Evolutionary conservation across 139 green algal species (phyloP).

Genomic region (Spirogloea muscicola): DNA sequence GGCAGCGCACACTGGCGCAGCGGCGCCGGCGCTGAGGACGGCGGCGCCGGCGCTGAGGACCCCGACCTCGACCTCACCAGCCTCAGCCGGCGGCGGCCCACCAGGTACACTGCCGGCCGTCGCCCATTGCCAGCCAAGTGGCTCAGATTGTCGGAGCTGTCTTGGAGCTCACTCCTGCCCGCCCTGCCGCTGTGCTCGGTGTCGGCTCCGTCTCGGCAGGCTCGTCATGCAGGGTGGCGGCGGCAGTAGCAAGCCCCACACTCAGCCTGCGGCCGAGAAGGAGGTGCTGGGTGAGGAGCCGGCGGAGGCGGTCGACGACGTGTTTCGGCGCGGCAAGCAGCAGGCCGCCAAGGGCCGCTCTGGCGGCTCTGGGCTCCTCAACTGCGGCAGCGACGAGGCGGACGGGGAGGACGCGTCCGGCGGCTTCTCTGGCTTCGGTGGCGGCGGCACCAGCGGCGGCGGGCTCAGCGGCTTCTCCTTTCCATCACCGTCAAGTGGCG

Average conservation of each 20-base stretch:
- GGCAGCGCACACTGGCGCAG: too few species aligned
- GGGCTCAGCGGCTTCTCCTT: constrained; percentile 39
- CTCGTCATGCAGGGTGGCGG: background rate
- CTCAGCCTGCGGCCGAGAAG: background rate
- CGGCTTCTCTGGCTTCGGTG: background rate
- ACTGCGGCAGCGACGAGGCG: background rate
- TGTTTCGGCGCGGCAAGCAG: background rate
- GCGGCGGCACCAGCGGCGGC: constrained; percentile 9
- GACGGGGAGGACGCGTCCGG: background rate
- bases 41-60: too few species aligned
- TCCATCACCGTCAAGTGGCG: constrained; percentile 15
- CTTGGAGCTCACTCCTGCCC: too few species aligned
- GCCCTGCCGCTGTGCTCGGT: too few species aligned
- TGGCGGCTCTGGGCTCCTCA: background rate
- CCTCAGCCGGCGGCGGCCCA: too few species aligned
- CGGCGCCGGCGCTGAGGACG: too few species aligned
- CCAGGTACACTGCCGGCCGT: too few species aligned
- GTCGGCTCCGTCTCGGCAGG: too few species aligned
- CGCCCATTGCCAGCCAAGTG: too few species aligned
- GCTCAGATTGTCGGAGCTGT: too few species aligned
- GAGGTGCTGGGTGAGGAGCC: background rate
- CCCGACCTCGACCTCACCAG: too few species aligned
- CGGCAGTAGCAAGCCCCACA: background rate
- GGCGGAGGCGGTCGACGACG: background rate
- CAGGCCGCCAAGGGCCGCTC: background rate